Percentiles rank a stretch among this genome's conserved stretches.
These are phyloP conservation scores for Stenocarpella maydis DNA, from an alignment of 2,329 filamentous ascomycete genomes.

Conservation along the genomic window DNA sequence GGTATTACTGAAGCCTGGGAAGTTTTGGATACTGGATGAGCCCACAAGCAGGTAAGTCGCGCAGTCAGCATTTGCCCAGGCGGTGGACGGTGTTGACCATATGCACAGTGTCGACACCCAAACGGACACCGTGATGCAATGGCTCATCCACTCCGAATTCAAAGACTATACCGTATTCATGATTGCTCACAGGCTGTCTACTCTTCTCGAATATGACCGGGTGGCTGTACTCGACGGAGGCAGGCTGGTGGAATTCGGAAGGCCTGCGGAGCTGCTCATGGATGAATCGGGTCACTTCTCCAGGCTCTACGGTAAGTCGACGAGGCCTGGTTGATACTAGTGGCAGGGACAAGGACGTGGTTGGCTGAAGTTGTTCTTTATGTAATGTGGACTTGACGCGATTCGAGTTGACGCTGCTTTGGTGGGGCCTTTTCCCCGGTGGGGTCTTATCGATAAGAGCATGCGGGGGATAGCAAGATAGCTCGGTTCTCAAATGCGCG, in stretches of 20 bases:
- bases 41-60: conserved; percentile 48
- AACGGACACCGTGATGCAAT: neutral
- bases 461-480: conserved; percentile 1
- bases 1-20: neutral
- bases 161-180: neutral
- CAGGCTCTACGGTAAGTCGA: neutral
- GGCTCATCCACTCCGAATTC: neutral
- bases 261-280: conserved; percentile 30
- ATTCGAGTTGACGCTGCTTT: no score
- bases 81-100: neutral
- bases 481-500: conserved; percentile 25
- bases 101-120: neutral
- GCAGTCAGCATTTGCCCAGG: no score
- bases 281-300: conserved; percentile 22
- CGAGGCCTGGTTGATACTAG: neutral
- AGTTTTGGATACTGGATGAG: conserved; percentile 38
- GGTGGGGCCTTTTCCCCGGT: neutral
- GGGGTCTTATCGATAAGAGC: conserved; percentile 3
- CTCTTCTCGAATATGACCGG: neutral
- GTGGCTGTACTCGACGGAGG: neutral
- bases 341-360: no score
- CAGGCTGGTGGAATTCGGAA: neutral
- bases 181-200: neutral
- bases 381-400: no score
- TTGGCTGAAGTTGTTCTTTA: no score